phyloP scores from a whole-genome alignment of 768 basidiomycete genomes.

The Trametes elegans region DNA sequence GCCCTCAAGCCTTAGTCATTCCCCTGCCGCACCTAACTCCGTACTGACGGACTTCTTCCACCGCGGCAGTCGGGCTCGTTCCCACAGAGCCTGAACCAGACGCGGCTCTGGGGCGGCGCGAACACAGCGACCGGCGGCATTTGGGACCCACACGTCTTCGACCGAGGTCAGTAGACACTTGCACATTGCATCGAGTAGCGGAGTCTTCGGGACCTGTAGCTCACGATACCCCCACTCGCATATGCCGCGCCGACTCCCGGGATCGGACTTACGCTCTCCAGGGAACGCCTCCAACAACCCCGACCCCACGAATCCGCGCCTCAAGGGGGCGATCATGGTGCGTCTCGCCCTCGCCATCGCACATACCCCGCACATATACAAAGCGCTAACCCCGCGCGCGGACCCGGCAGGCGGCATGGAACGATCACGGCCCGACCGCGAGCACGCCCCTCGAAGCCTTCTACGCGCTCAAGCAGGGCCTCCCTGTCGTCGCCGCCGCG shows the following conservation, averaged over 20 bases:
- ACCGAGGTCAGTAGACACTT: conserved; percentile 22
- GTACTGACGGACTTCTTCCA: background rate
- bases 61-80: conserved; percentile 26
- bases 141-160: conserved; percentile 27
- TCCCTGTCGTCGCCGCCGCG: conserved; percentile 26
- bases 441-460: conserved; percentile 27
- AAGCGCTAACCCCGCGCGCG: background rate
- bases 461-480: conserved; percentile 25
- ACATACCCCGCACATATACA: background rate
- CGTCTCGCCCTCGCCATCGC: background rate
- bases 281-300: conserved; percentile 30
- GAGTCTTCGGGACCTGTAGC: no score
- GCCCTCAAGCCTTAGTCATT: conserved; percentile 7
- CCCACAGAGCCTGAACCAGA: conserved; percentile 33
- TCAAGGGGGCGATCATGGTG: conserved; percentile 28
- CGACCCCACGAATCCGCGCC: conserved; percentile 17
- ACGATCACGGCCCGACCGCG: conserved; percentile 30
- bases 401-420: conserved; percentile 29
- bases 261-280: conserved; percentile 4
- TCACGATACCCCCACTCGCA: no score
- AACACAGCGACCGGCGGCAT: conserved; percentile 28
- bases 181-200: background rate
- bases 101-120: conserved; percentile 30
- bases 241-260: background rate
- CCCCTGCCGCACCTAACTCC: background rate